These are phyloP conservation scores for Vaccinium corymbosum DNA, from an alignment of 148 eudicot species.

Conservation along the genomic window DNA sequence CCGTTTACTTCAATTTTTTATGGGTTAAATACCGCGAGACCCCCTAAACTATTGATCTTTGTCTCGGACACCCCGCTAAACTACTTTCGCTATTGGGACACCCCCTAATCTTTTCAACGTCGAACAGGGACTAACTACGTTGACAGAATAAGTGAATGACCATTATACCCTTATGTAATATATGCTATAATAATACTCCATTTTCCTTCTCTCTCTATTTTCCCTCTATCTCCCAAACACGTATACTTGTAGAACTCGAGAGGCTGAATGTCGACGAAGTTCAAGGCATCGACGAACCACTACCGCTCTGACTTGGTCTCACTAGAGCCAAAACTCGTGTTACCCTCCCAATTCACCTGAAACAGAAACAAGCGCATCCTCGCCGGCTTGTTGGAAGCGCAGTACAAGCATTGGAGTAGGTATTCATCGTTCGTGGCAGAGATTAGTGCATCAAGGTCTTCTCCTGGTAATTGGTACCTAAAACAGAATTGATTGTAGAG, in stretches of 20 bases:
- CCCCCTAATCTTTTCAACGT: no score
- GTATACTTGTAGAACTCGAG: neutral
- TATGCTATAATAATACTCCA: no score
- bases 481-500: conserved; percentile 12
- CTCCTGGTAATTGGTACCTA: conserved; percentile 68
- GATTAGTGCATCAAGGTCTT: conserved; percentile 66
- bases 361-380: conserved; percentile 53
- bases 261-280: conserved; percentile 22
- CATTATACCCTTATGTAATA: no score
- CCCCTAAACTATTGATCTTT: no score
- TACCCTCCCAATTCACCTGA: conserved; percentile 11
- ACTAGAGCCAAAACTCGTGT: conserved; percentile 21
- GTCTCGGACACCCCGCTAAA: no score
- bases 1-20: neutral
- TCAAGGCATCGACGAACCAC: conserved; percentile 47
- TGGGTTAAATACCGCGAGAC: no score
- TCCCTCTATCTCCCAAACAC: no score
- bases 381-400: conserved; percentile 38
- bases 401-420: conserved; percentile 33
- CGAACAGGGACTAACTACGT: no score
- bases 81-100: no score
- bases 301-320: conserved; percentile 32
- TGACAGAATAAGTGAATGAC: no score
- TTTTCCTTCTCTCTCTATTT: no score
- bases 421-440: conserved; percentile 72